phyloP scores from a whole-genome alignment of 495 filamentous ascomycete genomes.

The Trichoderma parareesei region DNA sequence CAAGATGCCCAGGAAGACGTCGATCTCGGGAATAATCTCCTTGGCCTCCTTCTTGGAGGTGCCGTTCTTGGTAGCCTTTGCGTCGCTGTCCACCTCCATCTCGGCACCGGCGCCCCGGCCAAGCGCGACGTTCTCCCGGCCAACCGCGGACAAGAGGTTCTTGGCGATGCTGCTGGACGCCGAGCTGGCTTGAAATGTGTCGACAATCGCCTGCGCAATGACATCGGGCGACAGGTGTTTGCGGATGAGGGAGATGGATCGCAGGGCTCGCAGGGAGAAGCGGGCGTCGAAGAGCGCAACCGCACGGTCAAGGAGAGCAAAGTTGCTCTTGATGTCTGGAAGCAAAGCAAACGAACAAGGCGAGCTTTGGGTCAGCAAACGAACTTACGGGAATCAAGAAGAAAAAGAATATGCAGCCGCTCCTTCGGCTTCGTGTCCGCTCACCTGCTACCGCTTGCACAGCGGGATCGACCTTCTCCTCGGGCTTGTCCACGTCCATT shows the following conservation, averaged over 20 bases:
- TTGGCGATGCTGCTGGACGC: constrained; percentile 55
- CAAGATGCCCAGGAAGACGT: constrained; percentile 84
- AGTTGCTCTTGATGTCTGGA: constrained; percentile 89
- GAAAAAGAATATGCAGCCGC: not conserved
- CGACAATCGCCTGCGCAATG: constrained; percentile 68
- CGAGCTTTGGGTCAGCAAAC: constrained; percentile 16
- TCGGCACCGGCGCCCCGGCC: constrained; percentile 44
- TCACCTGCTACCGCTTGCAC: constrained; percentile 46
- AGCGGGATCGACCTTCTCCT: constrained; percentile 63
- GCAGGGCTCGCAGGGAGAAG: constrained; percentile 86
- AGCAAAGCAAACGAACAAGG: not conserved
- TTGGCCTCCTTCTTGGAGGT: constrained; percentile 50
- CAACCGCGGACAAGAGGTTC: constrained; percentile 60
- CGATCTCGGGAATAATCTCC: constrained; percentile 80
- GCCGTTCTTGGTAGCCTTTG: constrained; percentile 35
- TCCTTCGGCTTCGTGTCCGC: constrained; percentile 12
- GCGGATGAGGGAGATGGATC: constrained; percentile 90
- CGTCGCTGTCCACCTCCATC: constrained; percentile 72
- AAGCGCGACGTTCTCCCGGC: constrained; percentile 53
- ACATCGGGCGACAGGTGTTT: constrained; percentile 80
- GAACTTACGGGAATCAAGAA: not conserved
- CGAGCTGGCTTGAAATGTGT: constrained; percentile 57
- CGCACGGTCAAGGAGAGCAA: constrained; percentile 81
- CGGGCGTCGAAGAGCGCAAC: constrained; percentile 89
- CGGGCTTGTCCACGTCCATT: constrained; percentile 57